These are phyloP conservation scores for Alternaria dauci DNA, from an alignment of 2,329 filamentous ascomycete species.

Conservation along the genomic window DNA sequence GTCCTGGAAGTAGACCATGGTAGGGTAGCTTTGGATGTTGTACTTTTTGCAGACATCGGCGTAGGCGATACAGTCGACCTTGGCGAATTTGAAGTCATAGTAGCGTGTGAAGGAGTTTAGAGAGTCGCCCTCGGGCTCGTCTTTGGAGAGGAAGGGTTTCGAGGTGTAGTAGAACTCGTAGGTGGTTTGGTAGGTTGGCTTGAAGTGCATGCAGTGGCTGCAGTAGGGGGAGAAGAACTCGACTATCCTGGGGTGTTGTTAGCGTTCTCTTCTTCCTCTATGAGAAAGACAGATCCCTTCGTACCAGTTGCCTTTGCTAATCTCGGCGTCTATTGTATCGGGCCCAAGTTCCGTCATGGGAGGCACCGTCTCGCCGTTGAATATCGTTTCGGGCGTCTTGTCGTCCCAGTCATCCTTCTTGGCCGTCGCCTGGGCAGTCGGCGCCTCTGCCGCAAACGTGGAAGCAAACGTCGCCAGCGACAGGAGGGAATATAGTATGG, in stretches of 20 bases:
- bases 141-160: conserved; percentile 66
- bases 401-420: conserved; percentile 41
- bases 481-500: conserved; percentile 46
- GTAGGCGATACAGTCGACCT: conserved; percentile 84
- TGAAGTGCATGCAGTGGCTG: conserved; percentile 79
- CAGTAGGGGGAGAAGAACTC: conserved; percentile 63
- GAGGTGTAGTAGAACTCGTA: conserved; percentile 97
- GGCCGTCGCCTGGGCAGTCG: conserved; percentile 20
- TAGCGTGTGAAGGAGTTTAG: conserved; percentile 77
- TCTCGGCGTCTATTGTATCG: conserved; percentile 65
- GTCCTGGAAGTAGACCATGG: conserved; percentile 80
- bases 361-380: conserved; percentile 73
- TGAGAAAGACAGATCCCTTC: not conserved
- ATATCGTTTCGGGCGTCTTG: conserved; percentile 60
- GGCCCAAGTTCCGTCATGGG: conserved; percentile 69
- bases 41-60: conserved; percentile 77
- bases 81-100: conserved; percentile 89
- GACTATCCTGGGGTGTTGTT: conserved; percentile 49
- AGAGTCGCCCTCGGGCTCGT: conserved; percentile 58
- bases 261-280: not conserved
- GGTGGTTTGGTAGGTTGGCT: conserved; percentile 86
- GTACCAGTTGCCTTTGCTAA: conserved; percentile 74
- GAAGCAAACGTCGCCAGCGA: conserved; percentile 49
- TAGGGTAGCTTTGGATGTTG: conserved; percentile 75
- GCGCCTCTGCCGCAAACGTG: conserved; percentile 33